Evolutionary conservation across 305 asterid genomes (phyloP), one percentile per base, ranked within the genome.

Genomic region (Ajuga reptans): DNA sequence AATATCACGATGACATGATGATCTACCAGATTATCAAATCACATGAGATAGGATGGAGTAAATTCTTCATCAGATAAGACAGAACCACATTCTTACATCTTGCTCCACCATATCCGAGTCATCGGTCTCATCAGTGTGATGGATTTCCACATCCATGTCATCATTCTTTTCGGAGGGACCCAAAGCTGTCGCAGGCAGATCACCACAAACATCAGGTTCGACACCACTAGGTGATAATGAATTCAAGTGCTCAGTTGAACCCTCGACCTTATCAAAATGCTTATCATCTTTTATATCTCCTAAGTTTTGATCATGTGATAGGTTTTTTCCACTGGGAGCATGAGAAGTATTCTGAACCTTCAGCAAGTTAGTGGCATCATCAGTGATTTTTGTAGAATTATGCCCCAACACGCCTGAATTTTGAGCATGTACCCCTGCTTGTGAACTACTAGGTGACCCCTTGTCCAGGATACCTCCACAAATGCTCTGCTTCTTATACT

Each of bases 41-140:
- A 33, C n/a, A 70, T 31, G 47, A 50, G 54, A 57, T 21, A 43
- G 16, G 74, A 56, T 59, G 52, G 55, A 66, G 41, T 47, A 62
- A 31, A 56, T 68, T 47, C 15, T 49, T 66, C 47, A 69, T 10
- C 54, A 54, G 45, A 72, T 65, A 65, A 64, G 71, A 58, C 42
- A 42, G 42, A 64, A 76, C 14, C n/a, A 42, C 47, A 67, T 75
- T 78, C 84, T 80, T 79, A 93, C 98, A 87, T 93, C 98, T 41
- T 85, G 90, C 81, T 83, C 96, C 84, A 82, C 85, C 78, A 90
- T 73, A 71, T 93, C 98, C 6, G 94, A 89, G 78, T 84, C 96
- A 55, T 81, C 95, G 34, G 81, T 78, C 78, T 81, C 95, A 43
- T 81, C 88, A 74, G 69, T 33, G 14, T 78, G 73, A 34, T 72